Base-by-base conservation (phyloP, 2,329 filamentous ascomycete species). In the Bertia moriformis region DNA sequence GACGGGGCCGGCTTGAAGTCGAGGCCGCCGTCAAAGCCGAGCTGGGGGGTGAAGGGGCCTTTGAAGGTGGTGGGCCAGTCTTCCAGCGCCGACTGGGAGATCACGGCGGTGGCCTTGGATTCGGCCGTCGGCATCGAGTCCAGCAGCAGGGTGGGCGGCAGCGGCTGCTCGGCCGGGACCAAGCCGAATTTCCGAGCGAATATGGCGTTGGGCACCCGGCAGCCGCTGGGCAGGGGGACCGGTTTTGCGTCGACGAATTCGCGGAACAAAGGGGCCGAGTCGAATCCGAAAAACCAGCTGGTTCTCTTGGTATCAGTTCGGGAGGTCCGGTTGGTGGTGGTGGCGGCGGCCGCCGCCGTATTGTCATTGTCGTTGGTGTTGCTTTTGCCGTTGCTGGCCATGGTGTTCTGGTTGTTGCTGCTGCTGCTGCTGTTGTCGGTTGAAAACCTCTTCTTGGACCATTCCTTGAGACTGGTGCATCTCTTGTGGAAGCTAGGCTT, bases 1-100 rank as follows among this genome's bases (percentile, higher is more conserved):
- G 45, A 40, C 22, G 39, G 37, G 22, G 43, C 52, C 55, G 58
- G 63, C 37, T 54, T 51, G 41, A 60, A 63, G 40, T 66, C 62
- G 30, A 65, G 50, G 1, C 62, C 60, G 14, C 62, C 57, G 42
- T 66, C 63, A 36, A 62, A 63, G 38, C 62, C 62, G 17, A 66
- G 52, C 39, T 65, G 58, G 12, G 63, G 60, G 1, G 61, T 66
- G 18, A 66, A 62, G 0, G 63, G 63, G 2, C 60, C 61, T 3
- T 54, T 54, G 41, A 63, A 62, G 24, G 48, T 50, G 53, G 52
- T 55, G 2, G 50, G 39, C 4, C 45, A 42, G 38, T 44, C 18
- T 42, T 42, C 41, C 29, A 47, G 48, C 17, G 58, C 20, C 5
- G 55, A 37, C 7, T 50, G 56, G 19, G 45, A 44, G 29, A 45